Conservation (phyloP, 2,329 filamentous ascomycete genomes). For the Pleoardoris graminearum region DNA sequence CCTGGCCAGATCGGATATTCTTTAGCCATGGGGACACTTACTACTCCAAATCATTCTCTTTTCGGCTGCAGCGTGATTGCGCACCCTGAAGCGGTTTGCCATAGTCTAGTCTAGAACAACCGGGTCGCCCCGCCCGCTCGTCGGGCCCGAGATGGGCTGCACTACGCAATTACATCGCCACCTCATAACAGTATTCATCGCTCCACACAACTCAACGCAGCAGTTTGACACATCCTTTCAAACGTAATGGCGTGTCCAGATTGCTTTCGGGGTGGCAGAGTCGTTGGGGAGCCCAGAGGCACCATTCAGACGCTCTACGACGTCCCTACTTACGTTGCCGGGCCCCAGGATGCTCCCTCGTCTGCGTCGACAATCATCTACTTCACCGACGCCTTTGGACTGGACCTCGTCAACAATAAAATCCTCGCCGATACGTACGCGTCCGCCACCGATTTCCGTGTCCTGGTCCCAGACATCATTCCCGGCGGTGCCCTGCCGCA, state of each 20-base stretch:
- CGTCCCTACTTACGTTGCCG: conserved; percentile 25
- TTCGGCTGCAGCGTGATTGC: no score
- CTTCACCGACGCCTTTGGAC: conserved; percentile 32
- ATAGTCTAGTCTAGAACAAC: no score
- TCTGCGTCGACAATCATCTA: conserved; percentile 24
- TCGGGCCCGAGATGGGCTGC: no score
- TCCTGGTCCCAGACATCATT: conserved; percentile 31
- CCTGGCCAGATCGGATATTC: no score
- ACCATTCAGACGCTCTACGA: conserved; percentile 10
- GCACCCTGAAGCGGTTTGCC: no score
- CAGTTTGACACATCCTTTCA: not conserved
- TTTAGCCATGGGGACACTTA: no score
- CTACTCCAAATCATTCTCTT: no score
- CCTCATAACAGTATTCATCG: no score
- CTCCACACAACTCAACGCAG: not conserved
- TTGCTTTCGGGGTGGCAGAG: conserved; percentile 27
- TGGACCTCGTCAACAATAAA: conserved; percentile 27
- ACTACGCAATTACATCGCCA: no score
- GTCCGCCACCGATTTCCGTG: conserved; percentile 15
- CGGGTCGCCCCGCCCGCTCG: no score
- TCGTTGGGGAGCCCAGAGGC: conserved; percentile 21
- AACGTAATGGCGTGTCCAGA: conserved; percentile 27
- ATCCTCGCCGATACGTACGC: conserved; percentile 30
- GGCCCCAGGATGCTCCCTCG: conserved; percentile 1
- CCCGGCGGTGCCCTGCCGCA: conserved; percentile 21